Evolutionary conservation across 257 asterid genomes (phyloP).

Genomic region (Scutellaria minor): DNA sequence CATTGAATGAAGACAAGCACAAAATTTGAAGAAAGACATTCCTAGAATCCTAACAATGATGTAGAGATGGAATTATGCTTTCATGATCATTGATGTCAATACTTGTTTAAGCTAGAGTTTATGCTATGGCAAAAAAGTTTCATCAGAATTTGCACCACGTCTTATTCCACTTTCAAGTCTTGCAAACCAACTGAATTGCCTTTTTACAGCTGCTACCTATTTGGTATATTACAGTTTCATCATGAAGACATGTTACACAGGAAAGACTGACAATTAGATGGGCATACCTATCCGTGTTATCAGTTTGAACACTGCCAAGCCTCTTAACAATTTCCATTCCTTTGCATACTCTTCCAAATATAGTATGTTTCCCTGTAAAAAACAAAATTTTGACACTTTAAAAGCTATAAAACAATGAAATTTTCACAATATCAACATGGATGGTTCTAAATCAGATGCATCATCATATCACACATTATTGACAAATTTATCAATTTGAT

Average conservation of each 20-base stretch:
- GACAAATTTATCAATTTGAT: constrained; percentile 2
- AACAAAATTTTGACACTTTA: constrained; percentile 17
- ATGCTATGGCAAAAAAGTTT: not conserved
- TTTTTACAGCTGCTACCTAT: not conserved
- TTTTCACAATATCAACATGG: constrained; percentile 16
- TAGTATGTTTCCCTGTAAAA: constrained; percentile 84
- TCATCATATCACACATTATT: constrained; percentile 3
- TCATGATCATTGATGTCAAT: not conserved
- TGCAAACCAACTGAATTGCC: not conserved
- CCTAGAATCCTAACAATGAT: not conserved
- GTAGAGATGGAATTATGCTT: not conserved
- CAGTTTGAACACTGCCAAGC: constrained; percentile 97
- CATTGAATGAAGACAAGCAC: not conserved
- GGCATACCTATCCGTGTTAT: constrained; percentile 82
- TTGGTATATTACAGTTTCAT: not conserved
- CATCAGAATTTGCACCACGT: not conserved
- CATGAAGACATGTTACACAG: not conserved
- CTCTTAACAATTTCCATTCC: constrained; percentile 99
- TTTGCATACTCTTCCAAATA: constrained; percentile 89
- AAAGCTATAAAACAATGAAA: not conserved
- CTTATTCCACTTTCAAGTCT: constrained; percentile 7
- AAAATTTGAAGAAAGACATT: not conserved
- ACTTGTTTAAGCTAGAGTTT: not conserved
- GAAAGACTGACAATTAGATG: not conserved
- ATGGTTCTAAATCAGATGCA: constrained; percentile 25